Percentiles rank a stretch among this genome's conserved stretches.
These are phyloP conservation scores for Trematosphaeria pertusa DNA, from an alignment of 2,329 filamentous ascomycete genomes.

Conservation along the genomic window DNA sequence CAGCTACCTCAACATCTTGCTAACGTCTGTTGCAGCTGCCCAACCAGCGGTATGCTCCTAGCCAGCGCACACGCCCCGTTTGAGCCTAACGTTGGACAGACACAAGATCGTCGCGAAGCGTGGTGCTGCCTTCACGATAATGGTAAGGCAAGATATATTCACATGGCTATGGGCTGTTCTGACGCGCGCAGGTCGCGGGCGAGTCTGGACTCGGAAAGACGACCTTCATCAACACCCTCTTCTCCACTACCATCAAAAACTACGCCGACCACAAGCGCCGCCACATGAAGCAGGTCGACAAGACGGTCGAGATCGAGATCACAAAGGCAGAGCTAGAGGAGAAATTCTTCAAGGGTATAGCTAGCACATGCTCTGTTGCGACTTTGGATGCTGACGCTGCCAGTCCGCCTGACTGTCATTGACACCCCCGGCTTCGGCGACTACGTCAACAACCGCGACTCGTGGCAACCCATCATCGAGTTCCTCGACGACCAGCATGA, in stretches of 20 bases:
- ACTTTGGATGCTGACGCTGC: constrained; percentile 26
- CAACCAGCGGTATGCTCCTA: constrained; percentile 67
- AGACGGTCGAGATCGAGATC: constrained; percentile 99
- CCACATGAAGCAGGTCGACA: constrained; percentile 99
- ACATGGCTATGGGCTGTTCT: constrained; percentile 20
- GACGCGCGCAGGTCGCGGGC: constrained; percentile 79
- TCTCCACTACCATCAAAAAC: constrained; percentile 99
- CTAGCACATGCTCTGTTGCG: background rate
- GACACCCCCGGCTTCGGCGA: constrained; percentile 99
- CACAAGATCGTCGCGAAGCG: constrained; percentile 80
- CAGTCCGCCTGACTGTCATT: constrained; percentile 97
- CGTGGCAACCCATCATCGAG: constrained; percentile 99
- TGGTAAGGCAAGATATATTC: constrained; percentile 67
- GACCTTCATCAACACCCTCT: constrained; percentile 99
- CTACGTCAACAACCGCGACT: constrained; percentile 99
- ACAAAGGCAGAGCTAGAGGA: constrained; percentile 99
- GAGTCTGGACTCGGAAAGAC: constrained; percentile 99
- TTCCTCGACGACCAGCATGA: constrained; percentile 99
- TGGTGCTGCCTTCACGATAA: constrained; percentile 98
- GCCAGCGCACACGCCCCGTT: constrained; percentile 19
- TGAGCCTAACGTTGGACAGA: constrained; percentile 52
- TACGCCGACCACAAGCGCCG: constrained; percentile 99
- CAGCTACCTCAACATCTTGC: constrained; percentile 20
- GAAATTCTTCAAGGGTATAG: constrained; percentile 99
- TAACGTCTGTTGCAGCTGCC: constrained; percentile 62